Evolutionary conservation across 257 asterid genomes (phyloP), one percentile per base, ranked within the genome.

Genomic region (Cordia subcordata): DNA sequence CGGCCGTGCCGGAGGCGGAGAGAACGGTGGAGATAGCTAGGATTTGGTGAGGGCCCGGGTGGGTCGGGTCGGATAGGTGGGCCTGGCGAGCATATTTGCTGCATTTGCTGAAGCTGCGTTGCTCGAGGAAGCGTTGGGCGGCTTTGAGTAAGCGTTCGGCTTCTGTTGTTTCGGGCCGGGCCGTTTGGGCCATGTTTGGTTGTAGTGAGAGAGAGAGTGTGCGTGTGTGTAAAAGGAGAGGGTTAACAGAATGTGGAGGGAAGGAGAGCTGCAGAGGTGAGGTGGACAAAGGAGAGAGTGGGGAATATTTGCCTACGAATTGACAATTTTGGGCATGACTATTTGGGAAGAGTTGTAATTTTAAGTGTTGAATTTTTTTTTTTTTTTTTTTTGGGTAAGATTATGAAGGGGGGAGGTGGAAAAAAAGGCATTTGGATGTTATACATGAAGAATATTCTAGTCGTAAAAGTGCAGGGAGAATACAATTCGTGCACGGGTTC

Each of bases 21-120:
- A 81, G 85, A 8, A 78, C 69, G 37, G 77, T 16, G 45, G 81
- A 69, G 27, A 81, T 79, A 57, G 84, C 62, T 40, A 75, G 71
- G 53, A 83, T 57, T 19, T 55, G 82, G 79, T 46, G 47, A 13
- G 82, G 64, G 1, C 27, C 71, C 23, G 75, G 70, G 58, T 75
- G 67, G 39, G 44, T 61, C 32, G 85, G 82, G 27, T 76, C 73
- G 19, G 72, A 63, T 19, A 66, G 71, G 46, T 55, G 58, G 44
- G 90, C 85, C 47, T 70, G 74, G 54, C 49, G 54, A 44, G 87
- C 87, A 38, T 66, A 74, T 44, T 38, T 68, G 16, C 63, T 51
- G 82, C 84, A 79, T n/a, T 67, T 74, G 61, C 27, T 15, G 62
- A 75, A 86, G 66, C 59, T 40, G 17, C 82, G 77, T 23, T 27